Evolutionary conservation across 768 basidiomycete genomes (phyloP).

Genomic region (Podaxis sp.): DNA sequence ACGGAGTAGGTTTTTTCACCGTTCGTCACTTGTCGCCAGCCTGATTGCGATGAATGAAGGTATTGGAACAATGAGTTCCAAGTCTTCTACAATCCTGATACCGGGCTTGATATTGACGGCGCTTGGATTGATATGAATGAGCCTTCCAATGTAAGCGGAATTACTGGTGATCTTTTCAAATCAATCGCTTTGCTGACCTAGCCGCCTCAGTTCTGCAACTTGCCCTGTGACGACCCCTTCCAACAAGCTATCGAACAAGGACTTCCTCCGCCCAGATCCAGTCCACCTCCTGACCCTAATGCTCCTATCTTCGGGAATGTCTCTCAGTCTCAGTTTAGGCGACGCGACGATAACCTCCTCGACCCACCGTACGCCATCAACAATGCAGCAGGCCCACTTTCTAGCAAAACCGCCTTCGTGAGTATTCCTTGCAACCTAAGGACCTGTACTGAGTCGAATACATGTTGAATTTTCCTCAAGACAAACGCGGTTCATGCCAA

Average conservation of each 20-base stretch:
- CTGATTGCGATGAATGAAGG: constrained; percentile 26
- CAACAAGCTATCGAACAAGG: constrained; percentile 51
- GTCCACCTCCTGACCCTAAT: constrained; percentile 50
- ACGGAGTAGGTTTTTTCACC: constrained; percentile 38
- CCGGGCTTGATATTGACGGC: constrained; percentile 66
- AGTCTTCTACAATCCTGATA: constrained; percentile 50
- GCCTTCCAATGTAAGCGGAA: constrained; percentile 53
- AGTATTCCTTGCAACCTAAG: constrained; percentile 19
- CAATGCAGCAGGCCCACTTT: constrained; percentile 54
- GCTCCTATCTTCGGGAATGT: constrained; percentile 46
- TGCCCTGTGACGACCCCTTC: constrained; percentile 62
- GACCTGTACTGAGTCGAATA: neutral
- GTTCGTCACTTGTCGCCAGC: neutral
- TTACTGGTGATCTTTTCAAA: neutral
- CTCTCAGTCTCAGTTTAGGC: constrained; percentile 18
- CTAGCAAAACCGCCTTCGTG: constrained; percentile 55
- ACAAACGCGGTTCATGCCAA: constrained; percentile 53
- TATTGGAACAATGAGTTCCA: constrained; percentile 66
- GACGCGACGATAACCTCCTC: constrained; percentile 37
- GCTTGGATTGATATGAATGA: constrained; percentile 82
- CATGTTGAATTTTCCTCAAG: constrained; percentile 22
- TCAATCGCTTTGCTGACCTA: neutral
- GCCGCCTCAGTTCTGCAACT: constrained; percentile 53
- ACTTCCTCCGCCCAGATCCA: constrained; percentile 55
- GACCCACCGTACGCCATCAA: constrained; percentile 60